These are phyloP conservation scores for Alternaria postmessia DNA, from an alignment of 2,329 filamentous ascomycete species.

Conservation along the genomic window DNA sequence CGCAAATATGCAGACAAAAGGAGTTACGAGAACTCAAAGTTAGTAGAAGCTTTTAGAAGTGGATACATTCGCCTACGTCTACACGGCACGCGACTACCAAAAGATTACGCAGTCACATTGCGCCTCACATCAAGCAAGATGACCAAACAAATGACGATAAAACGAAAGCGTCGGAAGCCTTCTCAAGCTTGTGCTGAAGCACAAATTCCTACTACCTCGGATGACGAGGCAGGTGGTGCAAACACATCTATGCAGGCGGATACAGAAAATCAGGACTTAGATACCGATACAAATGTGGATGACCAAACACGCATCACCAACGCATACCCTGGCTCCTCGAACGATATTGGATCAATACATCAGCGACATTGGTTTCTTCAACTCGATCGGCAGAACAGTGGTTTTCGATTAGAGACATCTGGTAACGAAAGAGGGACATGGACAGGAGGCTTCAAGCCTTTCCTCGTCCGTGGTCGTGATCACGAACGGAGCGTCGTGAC, in stretches of 20 bases:
- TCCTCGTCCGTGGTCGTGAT: neutral
- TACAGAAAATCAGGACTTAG: slow-evolving; percentile 24
- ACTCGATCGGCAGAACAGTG: slow-evolving; percentile 67
- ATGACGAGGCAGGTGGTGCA: neutral
- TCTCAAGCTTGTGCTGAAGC: neutral
- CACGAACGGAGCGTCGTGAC: neutral
- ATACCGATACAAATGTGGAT: slow-evolving; percentile 56
- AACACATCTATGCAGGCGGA: neutral
- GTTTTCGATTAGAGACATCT: slow-evolving; percentile 57
- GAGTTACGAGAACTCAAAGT: slow-evolving; percentile 46
- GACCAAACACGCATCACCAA: slow-evolving; percentile 63
- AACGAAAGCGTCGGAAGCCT: neutral
- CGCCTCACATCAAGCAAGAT: slow-evolving; percentile 35
- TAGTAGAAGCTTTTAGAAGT: slow-evolving; percentile 50
- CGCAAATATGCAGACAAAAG: neutral
- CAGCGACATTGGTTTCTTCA: slow-evolving; percentile 73
- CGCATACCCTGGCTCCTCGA: slow-evolving; percentile 71
- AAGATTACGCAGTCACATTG: slow-evolving; percentile 52
- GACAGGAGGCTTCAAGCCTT: neutral
- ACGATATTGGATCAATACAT: slow-evolving; percentile 72
- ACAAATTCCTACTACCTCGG: neutral
- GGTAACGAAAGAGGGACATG: neutral
- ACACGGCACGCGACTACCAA: slow-evolving; percentile 50
- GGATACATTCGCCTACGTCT: slow-evolving; percentile 54
- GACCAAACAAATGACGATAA: neutral